Conservation (phyloP, 2,329 filamentous ascomycete species). For the Coniochaeta sp. region DNA sequence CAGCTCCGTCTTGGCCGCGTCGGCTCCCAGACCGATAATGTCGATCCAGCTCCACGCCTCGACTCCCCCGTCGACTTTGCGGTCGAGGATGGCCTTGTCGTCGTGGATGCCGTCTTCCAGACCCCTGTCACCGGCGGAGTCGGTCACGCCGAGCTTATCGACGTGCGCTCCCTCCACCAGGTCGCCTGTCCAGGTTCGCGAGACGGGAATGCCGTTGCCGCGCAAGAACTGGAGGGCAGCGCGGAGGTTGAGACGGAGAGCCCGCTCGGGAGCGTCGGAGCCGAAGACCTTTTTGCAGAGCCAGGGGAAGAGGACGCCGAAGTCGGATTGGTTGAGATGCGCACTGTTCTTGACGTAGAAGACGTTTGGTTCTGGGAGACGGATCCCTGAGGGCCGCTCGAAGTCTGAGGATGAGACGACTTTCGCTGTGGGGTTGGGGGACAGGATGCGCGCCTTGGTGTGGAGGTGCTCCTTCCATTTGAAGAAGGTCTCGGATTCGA, state of each 20-base stretch:
- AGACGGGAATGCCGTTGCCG: constrained; percentile 39
- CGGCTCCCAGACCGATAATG: constrained; percentile 38
- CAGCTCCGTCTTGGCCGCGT: constrained; percentile 14
- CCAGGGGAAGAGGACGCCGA: constrained; percentile 75
- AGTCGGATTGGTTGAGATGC: constrained; percentile 78
- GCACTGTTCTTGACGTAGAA: constrained; percentile 69
- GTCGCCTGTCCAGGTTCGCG: constrained; percentile 41
- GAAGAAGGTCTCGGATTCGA: constrained; percentile 71
- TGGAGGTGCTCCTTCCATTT: constrained; percentile 71
- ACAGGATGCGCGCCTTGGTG: constrained; percentile 59
- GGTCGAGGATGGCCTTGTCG: constrained; percentile 45
- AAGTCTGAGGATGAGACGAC: constrained; percentile 33
- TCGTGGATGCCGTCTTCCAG: constrained; percentile 32
- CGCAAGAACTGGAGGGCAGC: constrained; percentile 52
- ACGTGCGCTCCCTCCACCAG: constrained; percentile 38
- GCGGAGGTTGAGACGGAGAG: constrained; percentile 51
- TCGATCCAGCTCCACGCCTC: constrained; percentile 48
- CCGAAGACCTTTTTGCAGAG: constrained; percentile 51
- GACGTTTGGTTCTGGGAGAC: constrained; percentile 52
- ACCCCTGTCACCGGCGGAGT: constrained; percentile 7
- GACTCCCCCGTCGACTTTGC: constrained; percentile 28
- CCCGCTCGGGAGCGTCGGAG: constrained; percentile 50
- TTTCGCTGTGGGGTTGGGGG: constrained; percentile 41
- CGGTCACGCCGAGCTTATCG: constrained; percentile 11
- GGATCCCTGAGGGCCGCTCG: constrained; percentile 34